These are phyloP conservation scores for Diplosphaera chodatii DNA, from an alignment of 139 green algal species.

Conservation along the genomic window DNA sequence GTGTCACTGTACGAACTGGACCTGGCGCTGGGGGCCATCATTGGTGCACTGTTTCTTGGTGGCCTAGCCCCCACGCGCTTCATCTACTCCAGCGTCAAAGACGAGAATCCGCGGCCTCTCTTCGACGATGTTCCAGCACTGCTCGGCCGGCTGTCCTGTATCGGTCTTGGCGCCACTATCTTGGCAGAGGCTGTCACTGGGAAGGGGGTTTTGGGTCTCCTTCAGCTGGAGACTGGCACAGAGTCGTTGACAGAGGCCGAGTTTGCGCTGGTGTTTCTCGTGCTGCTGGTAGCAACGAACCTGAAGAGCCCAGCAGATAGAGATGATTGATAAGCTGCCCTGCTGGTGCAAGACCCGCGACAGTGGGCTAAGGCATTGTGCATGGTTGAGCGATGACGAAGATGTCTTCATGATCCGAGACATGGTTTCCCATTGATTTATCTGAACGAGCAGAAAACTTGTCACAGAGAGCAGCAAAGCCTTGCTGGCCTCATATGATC, in stretches of 20 bases:
- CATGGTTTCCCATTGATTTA: too few species aligned
- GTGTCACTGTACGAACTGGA: conserved; percentile 23
- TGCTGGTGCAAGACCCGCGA: too few species aligned
- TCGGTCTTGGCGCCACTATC: conserved; percentile 26
- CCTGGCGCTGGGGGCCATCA: conserved; percentile 23
- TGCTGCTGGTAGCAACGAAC: conserved; percentile 32
- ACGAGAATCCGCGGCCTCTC: background rate
- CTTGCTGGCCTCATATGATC: too few species aligned
- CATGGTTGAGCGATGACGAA: too few species aligned
- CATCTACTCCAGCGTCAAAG: background rate
- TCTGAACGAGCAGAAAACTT: too few species aligned
- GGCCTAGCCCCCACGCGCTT: conserved; percentile 8
- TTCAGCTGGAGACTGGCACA: conserved; percentile 43
- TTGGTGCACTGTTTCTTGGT: conserved; percentile 12
- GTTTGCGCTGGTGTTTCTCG: conserved; percentile 27
- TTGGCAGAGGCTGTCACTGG: conserved; percentile 34
- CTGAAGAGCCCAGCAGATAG: background rate
- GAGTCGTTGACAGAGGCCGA: conserved; percentile 37
- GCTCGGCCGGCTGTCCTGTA: conserved; percentile 15
- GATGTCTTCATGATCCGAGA: too few species aligned
- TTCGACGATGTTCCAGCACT: background rate
- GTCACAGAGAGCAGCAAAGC: too few species aligned
- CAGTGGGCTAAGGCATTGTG: too few species aligned
- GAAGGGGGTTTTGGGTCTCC: conserved; percentile 34
- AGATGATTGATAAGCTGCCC: background rate